phyloP scores from a whole-genome alignment of 2,329 filamentous ascomycete species.

The Xylariomycetidae sp. region DNA sequence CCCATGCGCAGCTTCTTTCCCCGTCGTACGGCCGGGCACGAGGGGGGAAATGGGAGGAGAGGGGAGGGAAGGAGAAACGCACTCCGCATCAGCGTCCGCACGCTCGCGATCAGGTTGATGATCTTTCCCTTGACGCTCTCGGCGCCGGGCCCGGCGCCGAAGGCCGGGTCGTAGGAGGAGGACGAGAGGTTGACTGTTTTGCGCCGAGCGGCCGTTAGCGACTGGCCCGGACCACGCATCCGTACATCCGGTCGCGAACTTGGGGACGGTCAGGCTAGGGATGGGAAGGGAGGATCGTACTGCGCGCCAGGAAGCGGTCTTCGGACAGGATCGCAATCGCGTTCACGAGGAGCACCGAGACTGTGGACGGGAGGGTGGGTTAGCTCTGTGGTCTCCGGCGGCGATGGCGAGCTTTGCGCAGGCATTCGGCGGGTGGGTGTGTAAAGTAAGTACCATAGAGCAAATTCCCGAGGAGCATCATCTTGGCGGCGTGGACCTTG shows the following conservation, averaged over 20 bases:
- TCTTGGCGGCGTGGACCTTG: slow-evolving; percentile 32
- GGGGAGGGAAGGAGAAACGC: slow-evolving; percentile 31
- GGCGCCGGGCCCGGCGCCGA: slow-evolving; percentile 66
- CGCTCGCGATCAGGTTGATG: slow-evolving; percentile 83
- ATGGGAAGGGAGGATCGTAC: slow-evolving; percentile 40
- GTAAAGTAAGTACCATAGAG: slow-evolving; percentile 61
- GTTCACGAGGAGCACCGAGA: slow-evolving; percentile 84
- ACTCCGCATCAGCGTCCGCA: slow-evolving; percentile 92
- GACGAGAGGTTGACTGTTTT: slow-evolving; percentile 73
- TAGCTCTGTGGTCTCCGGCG: slow-evolving; percentile 9
- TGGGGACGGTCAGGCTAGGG: no score
- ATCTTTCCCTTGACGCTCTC: slow-evolving; percentile 79
- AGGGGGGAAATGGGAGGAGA: neutral
- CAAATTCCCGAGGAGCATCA: slow-evolving; percentile 67
- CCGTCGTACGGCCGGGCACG: neutral
- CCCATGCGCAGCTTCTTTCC: neutral
- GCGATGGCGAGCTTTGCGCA: neutral
- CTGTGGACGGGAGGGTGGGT: slow-evolving; percentile 34
- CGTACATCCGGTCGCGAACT: no score
- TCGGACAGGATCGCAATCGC: slow-evolving; percentile 90
- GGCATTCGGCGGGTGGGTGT: slow-evolving; percentile 4
- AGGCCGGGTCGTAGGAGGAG: slow-evolving; percentile 65
- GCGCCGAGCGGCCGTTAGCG: slow-evolving; percentile 39
- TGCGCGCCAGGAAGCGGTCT: slow-evolving; percentile 85
- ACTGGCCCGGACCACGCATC: no score